A percentile compares a stretch with the other conserved stretches of the same genome.
Evolutionary conservation across 306 rosid species (phyloP).

Genomic region (Corylus americana): DNA sequence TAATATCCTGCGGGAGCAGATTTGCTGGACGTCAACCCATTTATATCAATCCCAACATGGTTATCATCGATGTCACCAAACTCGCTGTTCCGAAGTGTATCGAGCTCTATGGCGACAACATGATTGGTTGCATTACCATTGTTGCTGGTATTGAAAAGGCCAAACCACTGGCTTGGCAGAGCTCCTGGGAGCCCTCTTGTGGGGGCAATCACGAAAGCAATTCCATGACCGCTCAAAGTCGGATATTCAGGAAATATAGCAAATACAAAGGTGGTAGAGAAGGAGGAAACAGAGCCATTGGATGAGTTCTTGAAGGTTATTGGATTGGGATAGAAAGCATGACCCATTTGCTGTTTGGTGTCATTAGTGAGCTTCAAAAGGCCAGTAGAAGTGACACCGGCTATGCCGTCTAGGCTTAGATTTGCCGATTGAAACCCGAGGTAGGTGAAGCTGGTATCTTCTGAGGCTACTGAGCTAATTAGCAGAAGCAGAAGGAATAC

Average conservation of each 20-base stretch:
- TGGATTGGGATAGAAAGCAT: constrained; percentile 53
- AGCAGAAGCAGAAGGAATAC: too few species aligned
- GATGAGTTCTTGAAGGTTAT: constrained; percentile 43
- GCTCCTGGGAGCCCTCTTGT: constrained; percentile 42
- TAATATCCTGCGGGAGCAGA: constrained; percentile 49
- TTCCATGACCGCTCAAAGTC: constrained; percentile 56
- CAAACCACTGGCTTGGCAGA: constrained; percentile 48
- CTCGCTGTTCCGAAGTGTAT: constrained; percentile 45
- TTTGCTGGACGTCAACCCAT: constrained; percentile 33
- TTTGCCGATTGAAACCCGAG: constrained; percentile 46
- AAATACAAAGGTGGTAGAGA: constrained; percentile 62
- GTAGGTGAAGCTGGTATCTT: constrained; percentile 41
- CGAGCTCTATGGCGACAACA: constrained; percentile 62
- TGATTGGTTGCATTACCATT: constrained; percentile 42
- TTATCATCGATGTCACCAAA: constrained; percentile 60
- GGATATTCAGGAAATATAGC: constrained; percentile 42
- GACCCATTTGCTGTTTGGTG: constrained; percentile 47
- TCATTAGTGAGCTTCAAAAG: constrained; percentile 57
- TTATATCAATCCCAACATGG: constrained; percentile 69
- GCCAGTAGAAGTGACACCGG: constrained; percentile 44
- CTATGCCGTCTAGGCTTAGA: constrained; percentile 50
- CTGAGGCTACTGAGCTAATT: not conserved
- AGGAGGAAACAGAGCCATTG: constrained; percentile 41
- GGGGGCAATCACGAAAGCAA: constrained; percentile 57
- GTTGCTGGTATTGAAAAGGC: constrained; percentile 49